phyloP scores from a whole-genome alignment of 352 stramenopile species.

The Achlya hypogyna region DNA sequence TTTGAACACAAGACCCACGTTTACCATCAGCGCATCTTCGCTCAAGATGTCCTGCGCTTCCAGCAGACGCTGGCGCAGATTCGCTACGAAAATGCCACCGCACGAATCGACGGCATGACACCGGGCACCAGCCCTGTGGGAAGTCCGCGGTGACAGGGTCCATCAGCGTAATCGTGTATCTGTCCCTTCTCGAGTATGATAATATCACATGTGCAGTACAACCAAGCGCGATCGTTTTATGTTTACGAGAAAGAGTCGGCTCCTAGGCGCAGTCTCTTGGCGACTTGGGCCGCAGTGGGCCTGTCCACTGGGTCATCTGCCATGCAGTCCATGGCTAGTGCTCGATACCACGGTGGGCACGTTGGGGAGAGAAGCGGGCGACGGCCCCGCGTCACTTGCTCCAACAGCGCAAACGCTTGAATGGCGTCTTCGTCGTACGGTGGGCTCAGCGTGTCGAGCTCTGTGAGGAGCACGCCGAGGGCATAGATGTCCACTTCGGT shows the following conservation, averaged over 20 bases:
- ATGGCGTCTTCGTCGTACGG: neutral
- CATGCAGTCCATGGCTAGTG: neutral
- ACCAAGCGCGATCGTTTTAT: too few relatives aligned
- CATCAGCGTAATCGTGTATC: neutral
- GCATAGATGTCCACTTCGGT: slow-evolving; percentile 82
- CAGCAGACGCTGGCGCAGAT: slow-evolving; percentile 9
- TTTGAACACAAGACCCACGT: slow-evolving; percentile 14
- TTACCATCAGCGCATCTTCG: slow-evolving; percentile 17
- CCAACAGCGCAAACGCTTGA: neutral
- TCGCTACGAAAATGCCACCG: slow-evolving; percentile 7
- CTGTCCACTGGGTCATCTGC: neutral
- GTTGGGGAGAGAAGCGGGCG: neutral
- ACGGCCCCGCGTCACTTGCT: neutral
- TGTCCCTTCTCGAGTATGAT: too few relatives aligned
- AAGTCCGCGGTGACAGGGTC: neutral
- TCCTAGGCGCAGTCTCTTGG: neutral
- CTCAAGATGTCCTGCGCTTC: slow-evolving; percentile 6
- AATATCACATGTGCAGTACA: too few relatives aligned
- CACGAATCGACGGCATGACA: neutral
- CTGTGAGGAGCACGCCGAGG: slow-evolving; percentile 71
- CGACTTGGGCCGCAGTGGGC: neutral
- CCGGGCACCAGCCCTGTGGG: neutral
- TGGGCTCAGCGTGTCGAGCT: slow-evolving; percentile 42
- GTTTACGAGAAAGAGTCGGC: too few relatives aligned
- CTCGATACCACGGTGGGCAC: neutral